Evolutionary conservation across 164 flowering plant genomes (phyloP).

Genomic region (Liriodendron chinense): DNA sequence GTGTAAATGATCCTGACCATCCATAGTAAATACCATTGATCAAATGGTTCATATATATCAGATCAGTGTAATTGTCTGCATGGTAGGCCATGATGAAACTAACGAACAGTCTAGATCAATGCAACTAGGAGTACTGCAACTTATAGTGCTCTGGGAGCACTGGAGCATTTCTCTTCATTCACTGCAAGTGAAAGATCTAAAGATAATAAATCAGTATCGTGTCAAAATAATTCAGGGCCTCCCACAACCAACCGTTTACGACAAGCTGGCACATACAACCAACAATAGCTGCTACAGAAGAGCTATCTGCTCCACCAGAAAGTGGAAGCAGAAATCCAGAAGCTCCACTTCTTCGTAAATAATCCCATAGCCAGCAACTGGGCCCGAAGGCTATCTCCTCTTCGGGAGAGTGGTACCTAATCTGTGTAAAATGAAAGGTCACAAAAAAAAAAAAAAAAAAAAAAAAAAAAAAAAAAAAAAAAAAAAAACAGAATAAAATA

Average conservation of each 20-base stretch:
- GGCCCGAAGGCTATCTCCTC: slow-evolving; percentile 94
- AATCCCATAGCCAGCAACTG: slow-evolving; percentile 62
- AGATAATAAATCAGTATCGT: neutral
- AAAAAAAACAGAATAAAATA: neutral
- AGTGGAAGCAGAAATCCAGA: slow-evolving; percentile 98
- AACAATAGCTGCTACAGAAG: slow-evolving; percentile 68
- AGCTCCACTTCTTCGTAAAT: slow-evolving; percentile 95
- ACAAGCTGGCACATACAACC: slow-evolving; percentile 99
- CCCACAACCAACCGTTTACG: slow-evolving; percentile 52
- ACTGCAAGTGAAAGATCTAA: neutral
- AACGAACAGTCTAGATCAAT: no score
- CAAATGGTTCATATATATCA: no score
- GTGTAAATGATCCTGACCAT: no score
- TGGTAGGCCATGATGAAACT: no score
- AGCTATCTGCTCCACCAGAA: slow-evolving; percentile 99
- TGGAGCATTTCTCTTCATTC: no score
- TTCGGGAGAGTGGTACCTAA: slow-evolving; percentile 78
- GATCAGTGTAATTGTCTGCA: no score
- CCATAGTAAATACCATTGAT: no score
- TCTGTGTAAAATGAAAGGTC: slow-evolving; percentile 30
- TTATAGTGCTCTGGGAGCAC: no score
- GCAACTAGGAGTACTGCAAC: no score
- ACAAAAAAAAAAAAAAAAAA: neutral
- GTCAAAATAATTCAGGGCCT: neutral
- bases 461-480: neutral